A percentile compares a stretch with the other conserved stretches of the same genome.
These are phyloP conservation scores for Lentinula edodes DNA, from an alignment of 768 basidiomycete species.

Conservation along the genomic window DNA sequence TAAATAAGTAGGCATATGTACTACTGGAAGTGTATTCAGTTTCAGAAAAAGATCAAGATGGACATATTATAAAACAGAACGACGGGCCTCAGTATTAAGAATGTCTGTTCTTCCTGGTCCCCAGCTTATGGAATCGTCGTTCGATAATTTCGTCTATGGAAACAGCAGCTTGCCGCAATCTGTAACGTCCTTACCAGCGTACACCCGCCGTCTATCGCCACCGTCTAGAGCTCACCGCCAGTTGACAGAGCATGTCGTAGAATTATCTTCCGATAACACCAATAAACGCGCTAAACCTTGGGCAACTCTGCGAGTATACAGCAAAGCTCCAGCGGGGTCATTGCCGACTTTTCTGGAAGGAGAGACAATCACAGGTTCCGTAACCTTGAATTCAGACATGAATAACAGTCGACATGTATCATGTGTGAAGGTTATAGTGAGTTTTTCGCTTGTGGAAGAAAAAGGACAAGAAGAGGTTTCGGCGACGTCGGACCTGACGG, in stretches of 20 bases:
- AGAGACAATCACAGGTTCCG: slow-evolving; percentile 25
- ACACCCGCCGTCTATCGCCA: not conserved
- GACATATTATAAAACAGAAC: not conserved
- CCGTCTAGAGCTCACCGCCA: not conserved
- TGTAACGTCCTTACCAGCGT: slow-evolving; percentile 2
- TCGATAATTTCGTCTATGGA: not conserved
- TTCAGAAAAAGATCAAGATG: not conserved
- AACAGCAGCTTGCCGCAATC: not conserved
- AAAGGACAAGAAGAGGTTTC: not conserved
- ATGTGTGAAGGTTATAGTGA: slow-evolving; percentile 43
- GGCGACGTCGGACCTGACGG: not conserved
- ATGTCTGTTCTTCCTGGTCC: not conserved
- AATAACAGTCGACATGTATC: slow-evolving; percentile 40
- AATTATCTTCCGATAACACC: not conserved
- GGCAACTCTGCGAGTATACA: slow-evolving; percentile 41
- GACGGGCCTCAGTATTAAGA: not conserved
- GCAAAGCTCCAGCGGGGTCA: slow-evolving; percentile 33
- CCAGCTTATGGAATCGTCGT: not conserved
- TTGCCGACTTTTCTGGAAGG: slow-evolving; percentile 31
- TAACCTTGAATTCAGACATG: slow-evolving; percentile 22
- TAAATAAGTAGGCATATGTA: not conserved
- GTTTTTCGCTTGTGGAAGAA: slow-evolving; percentile 8
- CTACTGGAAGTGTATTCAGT: not conserved
- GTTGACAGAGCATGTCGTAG: not conserved
- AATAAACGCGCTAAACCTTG: slow-evolving; percentile 18